phyloP scores from a whole-genome alignment of 805 yeast genomes.

The Tetrapisispora pingtungensis region DNA sequence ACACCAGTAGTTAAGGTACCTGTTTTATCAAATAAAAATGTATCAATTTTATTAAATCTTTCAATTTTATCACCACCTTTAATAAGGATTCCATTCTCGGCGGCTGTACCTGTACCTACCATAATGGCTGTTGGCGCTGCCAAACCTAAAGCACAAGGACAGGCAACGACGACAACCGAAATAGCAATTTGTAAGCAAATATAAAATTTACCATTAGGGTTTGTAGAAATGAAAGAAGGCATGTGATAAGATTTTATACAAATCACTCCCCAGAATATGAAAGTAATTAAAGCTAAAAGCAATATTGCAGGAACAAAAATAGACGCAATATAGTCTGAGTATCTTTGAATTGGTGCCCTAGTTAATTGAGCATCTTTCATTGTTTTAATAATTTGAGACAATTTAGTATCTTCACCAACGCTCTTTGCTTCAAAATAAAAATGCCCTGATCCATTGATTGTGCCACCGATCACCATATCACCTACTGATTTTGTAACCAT shows the following conservation, averaged over 20 bases:
- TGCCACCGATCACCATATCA: slow-evolving; percentile 74
- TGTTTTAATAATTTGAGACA: slow-evolving; percentile 75
- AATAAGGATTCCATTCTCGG: slow-evolving; percentile 75
- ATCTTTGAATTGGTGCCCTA: slow-evolving; percentile 84
- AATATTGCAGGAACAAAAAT: slow-evolving; percentile 75
- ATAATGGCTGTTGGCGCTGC: slow-evolving; percentile 98
- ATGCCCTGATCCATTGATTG: slow-evolving; percentile 72
- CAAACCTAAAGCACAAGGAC: slow-evolving; percentile 95
- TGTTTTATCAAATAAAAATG: slow-evolving; percentile 84
- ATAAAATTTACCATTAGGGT: slow-evolving; percentile 45
- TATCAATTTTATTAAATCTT: slow-evolving; percentile 49
- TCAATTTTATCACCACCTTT: slow-evolving; percentile 91
- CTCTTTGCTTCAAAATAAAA: slow-evolving; percentile 57
- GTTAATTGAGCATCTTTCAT: slow-evolving; percentile 85
- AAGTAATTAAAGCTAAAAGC: slow-evolving; percentile 51
- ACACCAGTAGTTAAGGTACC: slow-evolving; percentile 88
- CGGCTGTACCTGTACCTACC: slow-evolving; percentile 98
- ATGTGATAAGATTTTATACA: slow-evolving; percentile 30
- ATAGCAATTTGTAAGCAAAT: slow-evolving; percentile 72
- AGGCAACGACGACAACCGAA: slow-evolving; percentile 91
- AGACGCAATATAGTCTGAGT: slow-evolving; percentile 77
- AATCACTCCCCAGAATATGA: slow-evolving; percentile 45
- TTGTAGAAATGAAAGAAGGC: slow-evolving; percentile 40
- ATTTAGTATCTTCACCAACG: slow-evolving; percentile 76
- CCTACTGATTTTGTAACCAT: slow-evolving; percentile 59